These are phyloP conservation scores for Clohesyomyces aquaticus DNA, from an alignment of 495 filamentous ascomycete genomes.

Conservation along the genomic window DNA sequence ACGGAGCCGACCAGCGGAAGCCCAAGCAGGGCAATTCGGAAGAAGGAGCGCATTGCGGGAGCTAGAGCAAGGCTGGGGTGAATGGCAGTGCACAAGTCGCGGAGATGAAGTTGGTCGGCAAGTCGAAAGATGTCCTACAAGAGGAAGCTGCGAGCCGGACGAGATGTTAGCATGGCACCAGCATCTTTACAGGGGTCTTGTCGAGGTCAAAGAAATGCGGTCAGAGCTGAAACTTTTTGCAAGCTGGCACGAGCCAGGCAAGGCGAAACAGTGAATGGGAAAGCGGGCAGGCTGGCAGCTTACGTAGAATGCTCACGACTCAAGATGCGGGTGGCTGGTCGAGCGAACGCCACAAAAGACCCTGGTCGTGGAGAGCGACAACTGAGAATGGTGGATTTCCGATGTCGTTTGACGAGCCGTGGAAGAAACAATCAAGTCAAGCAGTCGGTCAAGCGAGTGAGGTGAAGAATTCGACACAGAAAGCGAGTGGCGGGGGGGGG, in stretches of 20 bases:
- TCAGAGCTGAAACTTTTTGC: background rate
- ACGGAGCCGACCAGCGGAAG: constrained; percentile 32
- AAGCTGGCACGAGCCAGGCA: background rate
- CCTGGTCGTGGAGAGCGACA: no score
- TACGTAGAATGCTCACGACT: constrained; percentile 8
- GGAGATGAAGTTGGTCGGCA: background rate
- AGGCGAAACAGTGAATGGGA: background rate
- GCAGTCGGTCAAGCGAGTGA: constrained; percentile 2
- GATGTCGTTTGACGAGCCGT: no score
- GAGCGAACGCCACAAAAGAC: constrained; percentile 1
- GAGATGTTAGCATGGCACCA: background rate
- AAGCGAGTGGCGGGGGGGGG: background rate
- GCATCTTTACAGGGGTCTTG: background rate
- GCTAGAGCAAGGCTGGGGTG: background rate
- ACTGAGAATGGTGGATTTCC: no score
- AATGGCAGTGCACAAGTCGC: no score
- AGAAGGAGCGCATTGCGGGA: constrained; percentile 41
- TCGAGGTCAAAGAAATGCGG: background rate
- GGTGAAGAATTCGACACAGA: background rate
- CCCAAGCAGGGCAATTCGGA: constrained; percentile 35
- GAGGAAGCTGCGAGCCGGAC: constrained; percentile 10
- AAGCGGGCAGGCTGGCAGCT: no score
- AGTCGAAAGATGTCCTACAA: background rate
- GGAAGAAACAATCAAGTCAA: no score
- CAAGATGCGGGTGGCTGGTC: constrained; percentile 14